These are phyloP conservation scores for Gnomoniopsis sp. DNA, from an alignment of 2,329 filamentous ascomycete genomes.

Conservation along the genomic window DNA sequence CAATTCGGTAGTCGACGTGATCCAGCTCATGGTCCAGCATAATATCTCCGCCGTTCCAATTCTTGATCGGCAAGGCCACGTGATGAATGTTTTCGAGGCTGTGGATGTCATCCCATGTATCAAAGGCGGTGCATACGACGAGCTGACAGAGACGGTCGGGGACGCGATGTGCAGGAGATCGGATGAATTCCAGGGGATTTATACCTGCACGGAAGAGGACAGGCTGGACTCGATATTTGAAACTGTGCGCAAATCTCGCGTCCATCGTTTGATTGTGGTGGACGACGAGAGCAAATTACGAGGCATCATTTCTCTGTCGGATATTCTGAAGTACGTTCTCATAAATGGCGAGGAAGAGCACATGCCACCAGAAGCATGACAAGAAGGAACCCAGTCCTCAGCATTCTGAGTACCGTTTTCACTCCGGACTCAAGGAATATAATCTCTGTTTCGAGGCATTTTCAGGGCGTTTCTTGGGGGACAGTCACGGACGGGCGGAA, in stretches of 20 bases:
- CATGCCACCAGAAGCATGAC: constrained; percentile 17
- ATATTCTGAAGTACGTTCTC: constrained; percentile 93
- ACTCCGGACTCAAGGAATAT: constrained; percentile 2
- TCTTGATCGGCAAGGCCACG: constrained; percentile 69
- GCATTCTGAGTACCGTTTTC: constrained; percentile 1
- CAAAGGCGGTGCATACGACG: constrained; percentile 89
- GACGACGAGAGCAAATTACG: constrained; percentile 84
- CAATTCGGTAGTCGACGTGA: constrained; percentile 88
- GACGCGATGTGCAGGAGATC: constrained; percentile 84
- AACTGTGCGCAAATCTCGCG: constrained; percentile 89
- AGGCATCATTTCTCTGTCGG: constrained; percentile 88
- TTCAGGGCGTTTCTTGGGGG: constrained; percentile 16
- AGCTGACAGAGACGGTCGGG: constrained; percentile 79
- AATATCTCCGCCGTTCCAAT: constrained; percentile 96
- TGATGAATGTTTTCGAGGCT: constrained; percentile 96
- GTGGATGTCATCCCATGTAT: constrained; percentile 97
- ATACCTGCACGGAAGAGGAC: constrained; percentile 90
- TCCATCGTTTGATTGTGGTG: constrained; percentile 89
- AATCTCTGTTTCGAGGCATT: constrained; percentile 19
- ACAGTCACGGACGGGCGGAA: constrained; percentile 1
- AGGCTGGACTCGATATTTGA: constrained; percentile 94
- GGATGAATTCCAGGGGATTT: constrained; percentile 93
- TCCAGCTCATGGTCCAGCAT: constrained; percentile 85
- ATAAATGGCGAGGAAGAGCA: constrained; percentile 69
- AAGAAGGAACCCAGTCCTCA: constrained; percentile 4